Conservation (phyloP, 768 basidiomycete species). For the Trametes sanguinea region DNA sequence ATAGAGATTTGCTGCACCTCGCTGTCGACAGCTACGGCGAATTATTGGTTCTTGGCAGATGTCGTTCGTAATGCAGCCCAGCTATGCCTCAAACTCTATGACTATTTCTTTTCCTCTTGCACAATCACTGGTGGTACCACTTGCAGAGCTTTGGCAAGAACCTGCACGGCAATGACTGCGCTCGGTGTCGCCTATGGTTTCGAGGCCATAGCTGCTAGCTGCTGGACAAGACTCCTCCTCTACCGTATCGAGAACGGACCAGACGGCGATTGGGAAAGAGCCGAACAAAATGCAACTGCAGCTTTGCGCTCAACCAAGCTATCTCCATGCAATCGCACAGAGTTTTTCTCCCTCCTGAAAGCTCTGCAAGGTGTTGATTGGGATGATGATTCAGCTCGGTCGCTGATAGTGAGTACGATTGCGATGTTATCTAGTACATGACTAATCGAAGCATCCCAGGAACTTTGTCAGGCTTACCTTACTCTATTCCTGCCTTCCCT, state of each 20-base stretch:
- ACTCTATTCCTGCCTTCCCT: conserved; percentile 33
- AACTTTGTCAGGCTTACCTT: conserved; percentile 35
- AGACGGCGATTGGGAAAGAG: conserved; percentile 38
- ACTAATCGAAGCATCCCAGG: conserved; percentile 15
- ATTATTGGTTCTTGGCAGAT: conserved; percentile 53
- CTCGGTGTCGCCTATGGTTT: conserved; percentile 2
- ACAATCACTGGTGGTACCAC: conserved; percentile 37
- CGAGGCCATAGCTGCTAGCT: conserved; percentile 1
- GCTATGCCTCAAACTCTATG: conserved; percentile 44
- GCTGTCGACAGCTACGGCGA: conserved; percentile 44
- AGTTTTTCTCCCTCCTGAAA: conserved; percentile 35
- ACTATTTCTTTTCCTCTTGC: conserved; percentile 44
- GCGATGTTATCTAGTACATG: not conserved
- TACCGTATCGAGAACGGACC: conserved; percentile 48
- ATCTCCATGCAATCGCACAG: not conserved
- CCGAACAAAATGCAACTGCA: conserved; percentile 25
- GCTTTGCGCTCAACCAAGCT: conserved; percentile 17
- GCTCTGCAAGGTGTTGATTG: conserved; percentile 43
- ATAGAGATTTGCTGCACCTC: conserved; percentile 46
- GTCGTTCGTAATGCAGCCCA: conserved; percentile 45
- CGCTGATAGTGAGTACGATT: conserved; percentile 19
- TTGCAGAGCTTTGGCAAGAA: conserved; percentile 41
- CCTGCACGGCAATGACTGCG: conserved; percentile 33
- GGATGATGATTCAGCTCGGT: conserved; percentile 29
- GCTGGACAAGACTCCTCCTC: conserved; percentile 27